Percentiles rank a stretch among this genome's conserved stretches.
Evolutionary conservation across 208 protist genomes (phyloP).

Genomic region (Leptomonas pyrrhocoris): DNA sequence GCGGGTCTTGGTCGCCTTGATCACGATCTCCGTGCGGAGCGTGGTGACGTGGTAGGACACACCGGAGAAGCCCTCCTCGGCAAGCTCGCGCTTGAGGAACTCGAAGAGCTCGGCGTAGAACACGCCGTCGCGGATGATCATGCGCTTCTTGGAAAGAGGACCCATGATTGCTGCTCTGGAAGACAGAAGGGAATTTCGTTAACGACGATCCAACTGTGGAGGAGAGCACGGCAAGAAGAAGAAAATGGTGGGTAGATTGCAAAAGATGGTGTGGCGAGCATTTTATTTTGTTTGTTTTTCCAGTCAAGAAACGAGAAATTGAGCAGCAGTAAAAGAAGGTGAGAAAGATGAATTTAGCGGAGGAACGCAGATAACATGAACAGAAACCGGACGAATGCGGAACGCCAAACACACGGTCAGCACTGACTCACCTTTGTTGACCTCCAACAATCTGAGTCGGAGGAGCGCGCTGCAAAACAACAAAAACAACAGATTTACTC

Average conservation of each 20-base stretch:
- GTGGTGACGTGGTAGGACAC: constrained; percentile 97
- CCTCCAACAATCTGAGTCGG: no score
- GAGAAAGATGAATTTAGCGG: no score
- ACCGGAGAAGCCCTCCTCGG: constrained; percentile 97
- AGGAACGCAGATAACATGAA: no score
- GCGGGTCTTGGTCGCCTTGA: constrained; percentile 97
- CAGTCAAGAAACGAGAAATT: no score
- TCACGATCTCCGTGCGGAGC: constrained; percentile 98
- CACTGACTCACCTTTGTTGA: no score
- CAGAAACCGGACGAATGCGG: not conserved
- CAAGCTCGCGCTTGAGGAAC: constrained; percentile 97
- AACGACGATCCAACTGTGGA: constrained; percentile 24
- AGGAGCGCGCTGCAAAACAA: no score
- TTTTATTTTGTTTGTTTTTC: no score
- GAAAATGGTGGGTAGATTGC: no score
- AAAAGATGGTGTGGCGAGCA: no score
- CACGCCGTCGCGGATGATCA: constrained; percentile 99
- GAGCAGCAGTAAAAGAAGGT: no score
- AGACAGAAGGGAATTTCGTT: constrained; percentile 11
- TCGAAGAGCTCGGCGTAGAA: constrained; percentile 99
- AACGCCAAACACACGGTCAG: not conserved
- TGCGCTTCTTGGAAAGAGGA: constrained; percentile 90
- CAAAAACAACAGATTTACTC: no score
- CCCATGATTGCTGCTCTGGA: constrained; percentile 59
- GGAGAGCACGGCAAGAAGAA: not conserved